Percentiles rank a stretch among this genome's conserved stretches.
These are phyloP conservation scores for Astrocystis sublimbata DNA, from an alignment of 495 filamentous ascomycete species.

Conservation along the genomic window DNA sequence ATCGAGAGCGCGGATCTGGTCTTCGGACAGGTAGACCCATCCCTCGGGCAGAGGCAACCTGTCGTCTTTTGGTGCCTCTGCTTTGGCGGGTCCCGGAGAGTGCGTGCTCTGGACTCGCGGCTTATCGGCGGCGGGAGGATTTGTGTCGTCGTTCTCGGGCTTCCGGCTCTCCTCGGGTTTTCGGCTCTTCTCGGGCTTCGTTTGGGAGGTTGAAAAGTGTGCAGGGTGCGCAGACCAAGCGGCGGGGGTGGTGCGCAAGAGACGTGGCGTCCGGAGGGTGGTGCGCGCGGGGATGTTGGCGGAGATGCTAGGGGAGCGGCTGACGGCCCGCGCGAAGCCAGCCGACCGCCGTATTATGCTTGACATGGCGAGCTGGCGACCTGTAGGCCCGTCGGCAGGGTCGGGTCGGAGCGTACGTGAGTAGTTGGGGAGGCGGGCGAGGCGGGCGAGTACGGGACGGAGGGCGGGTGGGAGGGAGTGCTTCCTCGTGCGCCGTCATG, in stretches of 20 bases:
- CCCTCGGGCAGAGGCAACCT: conserved; percentile 31
- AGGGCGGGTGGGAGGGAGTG: neutral
- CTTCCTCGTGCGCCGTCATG: conserved; percentile 20
- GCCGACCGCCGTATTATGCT: conserved; percentile 65
- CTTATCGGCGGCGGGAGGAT: conserved; percentile 15
- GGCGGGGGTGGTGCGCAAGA: conserved; percentile 43
- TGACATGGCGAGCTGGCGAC: conserved; percentile 61
- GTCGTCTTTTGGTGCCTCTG: conserved; percentile 5
- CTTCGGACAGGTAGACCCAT: conserved; percentile 38
- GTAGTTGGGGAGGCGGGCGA: conserved; percentile 17
- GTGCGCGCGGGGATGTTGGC: conserved; percentile 46
- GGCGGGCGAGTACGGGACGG: conserved; percentile 3
- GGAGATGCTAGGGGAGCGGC: conserved; percentile 50
- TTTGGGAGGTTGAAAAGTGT: conserved; percentile 59
- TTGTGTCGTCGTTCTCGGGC: neutral
- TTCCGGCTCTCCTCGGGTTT: neutral
- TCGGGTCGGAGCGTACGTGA: conserved; percentile 13
- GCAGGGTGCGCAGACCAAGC: conserved; percentile 53
- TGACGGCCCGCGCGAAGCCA: conserved; percentile 63
- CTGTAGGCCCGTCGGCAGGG: conserved; percentile 15
- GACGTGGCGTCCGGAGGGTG: conserved; percentile 38
- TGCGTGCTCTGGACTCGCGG: conserved; percentile 24
- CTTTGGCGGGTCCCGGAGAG: conserved; percentile 30
- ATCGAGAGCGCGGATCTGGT: conserved; percentile 27
- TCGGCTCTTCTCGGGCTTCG: conserved; percentile 38